These are phyloP conservation scores for Pleurotus eryngii DNA, from an alignment of 768 basidiomycete species.

Conservation along the genomic window DNA sequence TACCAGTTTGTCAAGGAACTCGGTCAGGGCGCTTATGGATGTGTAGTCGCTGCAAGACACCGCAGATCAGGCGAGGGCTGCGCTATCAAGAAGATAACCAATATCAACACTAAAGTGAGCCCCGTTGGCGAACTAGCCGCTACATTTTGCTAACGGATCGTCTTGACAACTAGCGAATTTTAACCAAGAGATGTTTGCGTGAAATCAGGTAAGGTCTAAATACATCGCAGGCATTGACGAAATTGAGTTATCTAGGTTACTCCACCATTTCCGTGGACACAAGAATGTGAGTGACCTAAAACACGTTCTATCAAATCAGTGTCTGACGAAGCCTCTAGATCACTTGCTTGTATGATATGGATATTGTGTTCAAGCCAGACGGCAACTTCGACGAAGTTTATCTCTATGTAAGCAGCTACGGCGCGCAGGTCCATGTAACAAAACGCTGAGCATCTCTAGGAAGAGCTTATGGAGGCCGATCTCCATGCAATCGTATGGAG, in stretches of 20 bases:
- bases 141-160: slow-evolving; percentile 5
- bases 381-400: slow-evolving; percentile 97
- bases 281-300: slow-evolving; percentile 72
- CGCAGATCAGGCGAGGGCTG: slow-evolving; percentile 82
- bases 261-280: slow-evolving; percentile 98
- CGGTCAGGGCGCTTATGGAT: slow-evolving; percentile 93
- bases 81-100: slow-evolving; percentile 95
- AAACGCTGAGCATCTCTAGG: slow-evolving; percentile 44
- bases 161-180: slow-evolving; percentile 65
- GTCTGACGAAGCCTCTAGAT: slow-evolving; percentile 51
- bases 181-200: slow-evolving; percentile 93
- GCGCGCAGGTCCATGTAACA: background rate
- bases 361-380: slow-evolving; percentile 88
- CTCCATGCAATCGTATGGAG: slow-evolving; percentile 88
- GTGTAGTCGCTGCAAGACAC: slow-evolving; percentile 84
- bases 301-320: slow-evolving; percentile 1
- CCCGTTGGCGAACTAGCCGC: background rate
- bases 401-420: slow-evolving; percentile 61
- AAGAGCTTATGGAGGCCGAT: slow-evolving; percentile 99
- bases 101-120: slow-evolving; percentile 83
- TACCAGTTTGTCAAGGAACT: slow-evolving; percentile 97
- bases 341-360: slow-evolving; percentile 97
- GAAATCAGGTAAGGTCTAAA: slow-evolving; percentile 74
- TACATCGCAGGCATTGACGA: slow-evolving; percentile 5
- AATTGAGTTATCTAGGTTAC: slow-evolving; percentile 46